phyloP scores from a whole-genome alignment of 192 early-diverging fungal species.

The Coemansia sp. region DNA sequence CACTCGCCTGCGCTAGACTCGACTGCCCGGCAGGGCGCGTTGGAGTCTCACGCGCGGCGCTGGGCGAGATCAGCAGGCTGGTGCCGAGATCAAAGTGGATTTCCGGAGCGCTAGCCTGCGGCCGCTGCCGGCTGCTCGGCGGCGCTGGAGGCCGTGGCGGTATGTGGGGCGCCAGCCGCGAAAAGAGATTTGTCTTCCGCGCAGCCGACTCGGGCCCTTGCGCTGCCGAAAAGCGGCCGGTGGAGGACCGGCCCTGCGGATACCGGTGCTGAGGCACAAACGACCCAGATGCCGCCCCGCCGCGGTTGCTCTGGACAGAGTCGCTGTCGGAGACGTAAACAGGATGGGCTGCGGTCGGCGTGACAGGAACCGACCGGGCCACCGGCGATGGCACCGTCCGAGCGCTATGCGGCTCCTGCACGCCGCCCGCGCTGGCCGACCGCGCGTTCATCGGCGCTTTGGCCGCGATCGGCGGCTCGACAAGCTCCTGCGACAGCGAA shows the following conservation, averaged over 20 bases:
- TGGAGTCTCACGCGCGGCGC: not conserved
- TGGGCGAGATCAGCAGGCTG: constrained; percentile 5
- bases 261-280: not conserved
- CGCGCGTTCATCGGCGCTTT: constrained; percentile 1
- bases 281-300: not conserved
- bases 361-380: constrained; percentile 33
- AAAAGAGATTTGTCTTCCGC: constrained; percentile 31
- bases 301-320: constrained; percentile 5
- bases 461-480: constrained; percentile 8
- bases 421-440: constrained; percentile 5
- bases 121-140: not conserved
- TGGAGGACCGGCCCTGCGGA: not conserved
- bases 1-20: not conserved
- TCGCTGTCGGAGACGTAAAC: constrained; percentile 24
- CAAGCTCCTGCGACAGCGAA: constrained; percentile 37
- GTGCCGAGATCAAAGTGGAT: constrained; percentile 9
- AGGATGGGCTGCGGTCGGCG: constrained; percentile 13
- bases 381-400: constrained; percentile 22
- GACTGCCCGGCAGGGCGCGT: not conserved
- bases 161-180: constrained; percentile 40
- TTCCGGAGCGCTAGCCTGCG: constrained; percentile 1
- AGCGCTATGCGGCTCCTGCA: not conserved
- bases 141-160: constrained; percentile 3
- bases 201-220: constrained; percentile 1
- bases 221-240: not conserved